Base-by-base conservation (phyloP, 2,329 filamentous ascomycete genomes). In the Claviceps paspali region DNA sequence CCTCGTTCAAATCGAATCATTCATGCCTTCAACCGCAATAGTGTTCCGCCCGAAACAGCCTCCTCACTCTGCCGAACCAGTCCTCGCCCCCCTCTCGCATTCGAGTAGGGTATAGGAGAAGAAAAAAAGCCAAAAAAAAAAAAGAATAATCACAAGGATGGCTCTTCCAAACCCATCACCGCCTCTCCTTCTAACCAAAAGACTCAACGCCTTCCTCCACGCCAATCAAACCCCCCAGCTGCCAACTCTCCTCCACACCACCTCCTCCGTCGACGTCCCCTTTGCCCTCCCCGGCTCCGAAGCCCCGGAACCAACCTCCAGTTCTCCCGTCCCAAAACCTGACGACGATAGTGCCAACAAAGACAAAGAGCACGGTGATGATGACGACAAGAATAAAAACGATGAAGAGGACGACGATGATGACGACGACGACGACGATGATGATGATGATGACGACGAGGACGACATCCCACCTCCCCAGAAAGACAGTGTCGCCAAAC, bases 121-220 rank as follows among this genome's bases (percentile, higher is more conserved):
- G 6, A 15, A 23, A n/a, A 3, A 32, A 32, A n/a, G n/a, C 6
- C 11, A 4, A 32, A 22, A 7, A 23, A 14, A 21, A 3, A 6
- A 14, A 21, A 9, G 1, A 14, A 22, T n/a, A n/a, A 21, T 7
- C 12, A 14, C n/a, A 27, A 33, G 11, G 9, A 62, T 61, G 59
- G 54, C 60, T 32, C 47, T 53, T 41, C 48, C 53, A 15, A 51
- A 51, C 35, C 61, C 64, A 18, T 65, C 67, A 27, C 69, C 70
- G 27, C 70, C 71, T 19, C 63, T 76, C 40, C 64, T 85, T 58
- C 65, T 84, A 42, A 76, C 70, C 26, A 78, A 77, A 53, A 72
- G 72, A 43, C 67, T 79, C 45, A 75, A 73, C 21, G 59, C 67
- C 41, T 78, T 79, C 54, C 69, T 79, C 33, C 63, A 66, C 49